Evolutionary conservation across 257 asterid species (phyloP), one percentile per base, ranked within the genome.

Genomic region (Sherardia arvensis): DNA sequence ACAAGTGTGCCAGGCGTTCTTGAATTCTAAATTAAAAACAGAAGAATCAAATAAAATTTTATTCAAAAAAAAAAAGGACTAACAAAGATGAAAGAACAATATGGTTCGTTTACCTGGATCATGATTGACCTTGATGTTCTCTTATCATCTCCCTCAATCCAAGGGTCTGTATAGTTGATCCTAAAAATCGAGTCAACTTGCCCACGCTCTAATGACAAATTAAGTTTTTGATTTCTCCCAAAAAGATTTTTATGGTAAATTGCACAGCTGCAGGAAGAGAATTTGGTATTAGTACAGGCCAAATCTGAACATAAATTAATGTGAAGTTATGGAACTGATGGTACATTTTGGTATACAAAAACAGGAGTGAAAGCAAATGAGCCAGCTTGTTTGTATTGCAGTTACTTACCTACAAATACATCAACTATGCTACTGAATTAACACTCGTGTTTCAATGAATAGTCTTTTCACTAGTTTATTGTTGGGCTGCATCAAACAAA

Each of bases 81-180:
- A 43, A 62, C 62, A 61, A 38, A 56, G n/a, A 74, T 59, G 34
- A 54, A 10, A 56, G 64, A 62, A 36, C 27, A 70, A 43, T 62
- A 62, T 59, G 54, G n/a, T 43, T 29, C 67, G 63, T 43, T 56
- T 67, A 87, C 99, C 95, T 93, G 99, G 76, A 93, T 75, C 93
- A 87, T 87, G 74, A 90, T 85, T 70, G 99, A 78, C 77, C 99
- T 87, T 67, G 96, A 89, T 66, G 97, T 93, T 78, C 97, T 81
- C 79, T 83, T 93, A 81, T 93, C 97, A 72, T 93, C 99, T 68
- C 99, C 99, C 79, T 93, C 96, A 66, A 89, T 85, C 97, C 99
- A 93, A 56, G 99, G 99, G 69, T 87, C 97, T 21, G 94, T 87
- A 74, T 87, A 90, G 74, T 89, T 93, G 71, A 93, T 72, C 79